A percentile compares a stretch with the other conserved stretches of the same genome.
These are phyloP conservation scores for Ramularia endophylla DNA, from an alignment of 2,329 filamentous ascomycete species.

Conservation along the genomic window DNA sequence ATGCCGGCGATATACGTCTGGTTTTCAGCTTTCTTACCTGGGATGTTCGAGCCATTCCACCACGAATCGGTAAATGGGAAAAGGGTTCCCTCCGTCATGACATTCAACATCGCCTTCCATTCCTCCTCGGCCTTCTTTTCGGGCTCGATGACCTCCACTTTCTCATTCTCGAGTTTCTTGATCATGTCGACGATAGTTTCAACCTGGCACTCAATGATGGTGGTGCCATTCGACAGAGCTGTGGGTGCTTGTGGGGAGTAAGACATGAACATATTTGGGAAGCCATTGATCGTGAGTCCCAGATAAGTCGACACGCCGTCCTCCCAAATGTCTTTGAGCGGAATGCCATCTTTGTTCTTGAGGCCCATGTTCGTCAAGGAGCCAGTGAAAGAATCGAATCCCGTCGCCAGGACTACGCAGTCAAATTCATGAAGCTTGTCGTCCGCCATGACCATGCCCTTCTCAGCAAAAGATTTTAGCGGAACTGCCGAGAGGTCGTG, in stretches of 20 bases:
- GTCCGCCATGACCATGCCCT: constrained; percentile 37
- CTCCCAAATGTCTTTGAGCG: constrained; percentile 35
- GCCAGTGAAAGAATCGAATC: constrained; percentile 38
- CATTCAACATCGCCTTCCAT: constrained; percentile 30
- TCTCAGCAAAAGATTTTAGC: constrained; percentile 37
- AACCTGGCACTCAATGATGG: constrained; percentile 38
- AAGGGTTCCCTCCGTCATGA: constrained; percentile 22
- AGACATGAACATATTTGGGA: constrained; percentile 37
- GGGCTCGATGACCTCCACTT: constrained; percentile 36
- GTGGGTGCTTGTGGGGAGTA: constrained; percentile 43
- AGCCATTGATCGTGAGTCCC: constrained; percentile 28
- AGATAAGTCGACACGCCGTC: constrained; percentile 36
- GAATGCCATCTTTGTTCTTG: constrained; percentile 20
- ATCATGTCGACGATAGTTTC: constrained; percentile 41
- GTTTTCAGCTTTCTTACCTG: constrained; percentile 33
- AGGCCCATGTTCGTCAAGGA: constrained; percentile 32
- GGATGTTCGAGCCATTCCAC: constrained; percentile 33
- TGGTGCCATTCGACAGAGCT: constrained; percentile 41
- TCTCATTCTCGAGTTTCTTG: constrained; percentile 33
- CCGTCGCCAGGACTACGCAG: constrained; percentile 41
- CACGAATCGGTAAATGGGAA: constrained; percentile 25
- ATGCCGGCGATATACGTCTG: constrained; percentile 37
- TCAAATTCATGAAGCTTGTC: constrained; percentile 38
- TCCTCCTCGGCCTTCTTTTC: constrained; percentile 36
- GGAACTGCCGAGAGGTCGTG: constrained; percentile 38